phyloP scores from a whole-genome alignment of 805 yeast genomes.

The Lipomyces anomalus region DNA sequence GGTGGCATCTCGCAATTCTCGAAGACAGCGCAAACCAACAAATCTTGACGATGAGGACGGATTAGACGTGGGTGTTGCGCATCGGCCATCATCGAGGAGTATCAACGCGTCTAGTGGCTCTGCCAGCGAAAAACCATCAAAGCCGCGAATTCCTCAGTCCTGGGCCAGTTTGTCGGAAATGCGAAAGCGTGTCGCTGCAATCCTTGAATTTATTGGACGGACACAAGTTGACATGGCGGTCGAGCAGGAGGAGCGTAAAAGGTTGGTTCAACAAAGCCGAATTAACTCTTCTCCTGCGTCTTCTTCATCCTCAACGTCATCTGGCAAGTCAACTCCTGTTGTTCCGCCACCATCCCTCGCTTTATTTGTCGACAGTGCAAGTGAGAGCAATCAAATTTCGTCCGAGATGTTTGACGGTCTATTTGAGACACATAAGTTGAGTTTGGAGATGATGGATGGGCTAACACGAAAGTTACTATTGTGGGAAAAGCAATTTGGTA shows the following conservation, averaged over 20 bases:
- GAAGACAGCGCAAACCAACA: not conserved
- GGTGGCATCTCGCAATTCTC: not conserved
- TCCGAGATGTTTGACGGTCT: slow-evolving; percentile 36
- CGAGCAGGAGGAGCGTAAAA: slow-evolving; percentile 58
- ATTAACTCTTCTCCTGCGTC: not conserved
- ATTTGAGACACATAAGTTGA: slow-evolving; percentile 50
- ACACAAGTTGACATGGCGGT: slow-evolving; percentile 76
- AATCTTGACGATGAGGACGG: not conserved
- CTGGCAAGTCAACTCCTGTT: slow-evolving; percentile 4
- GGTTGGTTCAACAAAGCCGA: slow-evolving; percentile 38
- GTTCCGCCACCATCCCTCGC: slow-evolving; percentile 2
- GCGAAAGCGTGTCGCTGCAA: slow-evolving; percentile 82
- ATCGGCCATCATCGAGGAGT: not conserved
- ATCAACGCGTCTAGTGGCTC: not conserved
- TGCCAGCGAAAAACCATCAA: slow-evolving; percentile 55
- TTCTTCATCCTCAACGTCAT: not conserved
- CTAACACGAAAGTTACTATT: slow-evolving; percentile 61
- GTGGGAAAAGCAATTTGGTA: slow-evolving; percentile 77
- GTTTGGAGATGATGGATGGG: slow-evolving; percentile 61
- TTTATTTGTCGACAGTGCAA: no score
- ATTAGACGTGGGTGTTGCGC: not conserved
- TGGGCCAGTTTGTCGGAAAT: slow-evolving; percentile 73
- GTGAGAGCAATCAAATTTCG: slow-evolving; percentile 13
- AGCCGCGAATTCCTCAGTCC: slow-evolving; percentile 76
- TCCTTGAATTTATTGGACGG: slow-evolving; percentile 82